Evolutionary conservation across 495 filamentous ascomycete genomes (phyloP).

Genomic region (Xylaria palmicola): DNA sequence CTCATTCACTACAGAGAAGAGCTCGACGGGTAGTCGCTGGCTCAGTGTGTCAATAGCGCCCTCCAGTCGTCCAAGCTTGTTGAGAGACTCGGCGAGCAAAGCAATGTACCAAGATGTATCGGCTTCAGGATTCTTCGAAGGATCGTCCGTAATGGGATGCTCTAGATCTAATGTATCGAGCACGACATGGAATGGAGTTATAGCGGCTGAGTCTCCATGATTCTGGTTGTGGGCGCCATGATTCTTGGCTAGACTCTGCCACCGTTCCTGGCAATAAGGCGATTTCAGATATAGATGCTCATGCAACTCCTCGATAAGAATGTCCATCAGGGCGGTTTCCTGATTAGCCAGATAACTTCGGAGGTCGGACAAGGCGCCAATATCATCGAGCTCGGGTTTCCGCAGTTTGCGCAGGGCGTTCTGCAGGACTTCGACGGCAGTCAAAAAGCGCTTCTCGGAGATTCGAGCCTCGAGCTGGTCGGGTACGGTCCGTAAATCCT

Average conservation of each 20-base stretch:
- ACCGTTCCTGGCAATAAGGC: conserved; percentile 91
- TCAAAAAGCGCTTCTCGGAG: conserved; percentile 92
- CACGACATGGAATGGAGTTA: conserved; percentile 69
- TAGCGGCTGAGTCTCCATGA: conserved; percentile 44
- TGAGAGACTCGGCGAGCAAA: conserved; percentile 82
- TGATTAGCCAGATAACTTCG: conserved; percentile 89
- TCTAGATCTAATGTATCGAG: conserved; percentile 73
- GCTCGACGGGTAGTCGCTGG: conserved; percentile 87
- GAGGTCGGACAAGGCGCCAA: conserved; percentile 84
- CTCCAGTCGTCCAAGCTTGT: conserved; percentile 82
- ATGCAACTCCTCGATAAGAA: conserved; percentile 92
- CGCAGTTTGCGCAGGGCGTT: conserved; percentile 79
- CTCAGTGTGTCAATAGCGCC: conserved; percentile 85
- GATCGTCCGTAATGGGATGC: conserved; percentile 74
- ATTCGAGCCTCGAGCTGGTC: conserved; percentile 91
- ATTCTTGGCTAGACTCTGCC: conserved; percentile 68
- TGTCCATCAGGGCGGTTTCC: conserved; percentile 86
- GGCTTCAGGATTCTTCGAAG: conserved; percentile 86
- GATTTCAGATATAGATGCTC: conserved; percentile 97
- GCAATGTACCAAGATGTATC: conserved; percentile 93
- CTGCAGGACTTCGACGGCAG: conserved; percentile 87
- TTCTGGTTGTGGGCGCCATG: conserved; percentile 44
- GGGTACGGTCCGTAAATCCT: conserved; percentile 85
- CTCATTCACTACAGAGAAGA: conserved; percentile 91
- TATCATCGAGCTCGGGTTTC: conserved; percentile 84